Conservation (phyloP, 345 rosid genomes). For the Mallotus nudiflorus region DNA sequence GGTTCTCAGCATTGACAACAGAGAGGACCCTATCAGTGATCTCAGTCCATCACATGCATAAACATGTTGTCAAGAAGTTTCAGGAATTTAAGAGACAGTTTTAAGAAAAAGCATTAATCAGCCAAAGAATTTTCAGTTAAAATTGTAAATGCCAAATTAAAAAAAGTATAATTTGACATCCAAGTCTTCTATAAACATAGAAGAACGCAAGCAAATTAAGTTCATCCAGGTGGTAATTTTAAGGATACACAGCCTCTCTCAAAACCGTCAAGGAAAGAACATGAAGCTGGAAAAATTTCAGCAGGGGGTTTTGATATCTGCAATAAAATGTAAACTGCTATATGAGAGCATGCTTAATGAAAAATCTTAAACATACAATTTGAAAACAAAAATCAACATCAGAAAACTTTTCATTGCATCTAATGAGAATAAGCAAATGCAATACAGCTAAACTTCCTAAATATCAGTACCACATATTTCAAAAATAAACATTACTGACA, state of each 20-base stretch:
- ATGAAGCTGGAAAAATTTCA: slow-evolving; percentile 54
- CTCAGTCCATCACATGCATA: not conserved
- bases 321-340: slow-evolving; percentile 30
- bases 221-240: slow-evolving; percentile 5
- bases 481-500: not conserved
- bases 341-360: slow-evolving; percentile 19
- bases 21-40: not conserved
- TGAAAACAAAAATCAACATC: not conserved
- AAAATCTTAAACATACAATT: not conserved
- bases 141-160: not conserved
- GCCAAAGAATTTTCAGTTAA: too few species aligned
- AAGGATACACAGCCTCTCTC: slow-evolving; percentile 82
- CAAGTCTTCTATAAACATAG: not conserved
- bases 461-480: not conserved
- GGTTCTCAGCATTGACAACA: not conserved
- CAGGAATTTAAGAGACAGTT: not conserved
- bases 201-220: slow-evolving; percentile 10
- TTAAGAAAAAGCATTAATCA: too few species aligned
- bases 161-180: not conserved
- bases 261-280: slow-evolving; percentile 65
- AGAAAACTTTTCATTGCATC: not conserved
- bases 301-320: slow-evolving; percentile 51
- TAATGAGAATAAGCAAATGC: not conserved
- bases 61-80: not conserved
- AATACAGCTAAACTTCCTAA: not conserved